Base-by-base conservation (phyloP, 2,329 filamentous ascomycete genomes). In the Aspergillus tanneri region DNA sequence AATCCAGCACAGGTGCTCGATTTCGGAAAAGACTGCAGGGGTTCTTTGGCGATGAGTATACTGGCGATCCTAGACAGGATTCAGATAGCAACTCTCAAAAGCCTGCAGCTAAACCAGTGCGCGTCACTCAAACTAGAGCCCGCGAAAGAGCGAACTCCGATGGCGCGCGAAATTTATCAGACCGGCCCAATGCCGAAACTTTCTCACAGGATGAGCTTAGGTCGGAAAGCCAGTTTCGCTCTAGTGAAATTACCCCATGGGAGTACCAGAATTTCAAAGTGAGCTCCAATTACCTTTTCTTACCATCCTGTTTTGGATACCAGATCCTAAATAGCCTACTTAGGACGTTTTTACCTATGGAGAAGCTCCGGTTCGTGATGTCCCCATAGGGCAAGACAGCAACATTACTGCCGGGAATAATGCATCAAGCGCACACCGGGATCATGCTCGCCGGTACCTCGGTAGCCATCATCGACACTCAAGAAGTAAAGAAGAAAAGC, bases 231-330 rank as follows among this genome's bases (percentile, higher is more conserved):
- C 90, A 91, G 10, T 78, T 90, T 43, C 88, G 88, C 34, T 89
- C 88, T 10, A 93, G 89, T 63, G 92, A 97, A 71, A 90, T 99
- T 49, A 93, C 95, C 30, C 93, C 93, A n/a, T 99, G 96, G 79
- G 80, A 95, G 53, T 97, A 93, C 66, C 93, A 97, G 71, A 89
- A 93, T 66, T 81, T 81, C 57, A 82, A 88, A 74, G 86, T 88
- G 69, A 76, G 84, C 52, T 25, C n/a, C 32, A 25, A 10, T 24
- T 23, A 9, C 28, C n/a, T 14, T 22, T 23, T 25, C n/a, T 28
- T 30, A 18, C 41, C 7, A 24, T n/a, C 28, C 10, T 7, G 30
- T 18, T 14, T 16, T 18, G 30, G 30, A 34, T 9, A 18, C 14
- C 6, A 35, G 19, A 11, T 40, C 32, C 40, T 43, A 22, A 44